phyloP scores from a whole-genome alignment of 352 stramenopile genomes.

The Phytopythium delawarense region DNA sequence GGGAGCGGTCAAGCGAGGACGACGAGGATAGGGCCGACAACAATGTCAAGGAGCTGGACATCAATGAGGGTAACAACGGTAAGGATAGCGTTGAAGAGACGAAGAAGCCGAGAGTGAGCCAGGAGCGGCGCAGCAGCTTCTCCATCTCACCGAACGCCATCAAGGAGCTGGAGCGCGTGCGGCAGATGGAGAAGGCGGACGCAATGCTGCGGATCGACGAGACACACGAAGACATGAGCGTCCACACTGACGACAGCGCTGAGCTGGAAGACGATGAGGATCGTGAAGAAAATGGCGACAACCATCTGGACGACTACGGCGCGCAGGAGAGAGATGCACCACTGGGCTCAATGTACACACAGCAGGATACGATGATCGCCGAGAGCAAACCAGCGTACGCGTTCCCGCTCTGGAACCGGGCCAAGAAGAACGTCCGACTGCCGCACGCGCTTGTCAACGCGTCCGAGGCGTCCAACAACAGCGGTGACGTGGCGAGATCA shows the following conservation, averaged over 20 bases:
- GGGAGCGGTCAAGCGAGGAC: neutral
- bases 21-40: constrained; percentile 12
- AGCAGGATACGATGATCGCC: neutral
- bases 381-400: constrained; percentile 32
- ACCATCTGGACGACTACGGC: constrained; percentile 3
- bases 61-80: neutral
- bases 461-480: neutral
- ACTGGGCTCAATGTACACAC: neutral
- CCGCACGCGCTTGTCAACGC: constrained; percentile 41
- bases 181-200: constrained; percentile 15
- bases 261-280: constrained; percentile 16
- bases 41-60: neutral
- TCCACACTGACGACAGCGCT: constrained; percentile 9
- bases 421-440: constrained; percentile 31
- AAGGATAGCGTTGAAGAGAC: neutral
- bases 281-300: constrained; percentile 8
- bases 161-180: constrained; percentile 40
- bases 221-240: constrained; percentile 9
- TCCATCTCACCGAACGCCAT: constrained; percentile 48
- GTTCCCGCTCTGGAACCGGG: constrained; percentile 65
- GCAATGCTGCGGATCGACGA: constrained; percentile 19
- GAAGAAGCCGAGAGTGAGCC: constrained; percentile 9
- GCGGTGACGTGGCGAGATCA: neutral
- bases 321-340: constrained; percentile 2
- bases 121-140: constrained; percentile 61